Base-by-base conservation (phyloP, 2,329 filamentous ascomycete species). In the Aspergillus sp. region DNA sequence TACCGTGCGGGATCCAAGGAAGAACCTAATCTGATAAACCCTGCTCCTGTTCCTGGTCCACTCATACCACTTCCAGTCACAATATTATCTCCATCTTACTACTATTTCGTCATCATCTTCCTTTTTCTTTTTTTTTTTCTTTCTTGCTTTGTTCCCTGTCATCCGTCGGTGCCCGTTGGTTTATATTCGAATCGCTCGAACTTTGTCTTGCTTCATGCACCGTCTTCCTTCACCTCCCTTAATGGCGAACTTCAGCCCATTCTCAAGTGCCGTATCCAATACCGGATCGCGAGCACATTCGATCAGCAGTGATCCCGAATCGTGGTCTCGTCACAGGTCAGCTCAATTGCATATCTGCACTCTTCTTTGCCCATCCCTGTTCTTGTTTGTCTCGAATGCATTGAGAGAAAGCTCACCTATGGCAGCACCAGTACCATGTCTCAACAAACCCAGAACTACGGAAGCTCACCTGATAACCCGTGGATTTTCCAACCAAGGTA, bases 401-500 rank as follows among this genome's bases (percentile, higher is more conserved):
- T 42, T 49, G 37, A 41, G 48, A 35, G 45, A 56, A 56, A 49
- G 49, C 64, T 67, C 59, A 67, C 55, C 45, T 10, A 30, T 30
- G 32, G 45, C 30, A 37, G 30, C 45, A 58, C 53, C 55, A 59
- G 55, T 45, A 56, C 57, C 30, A 58, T 65, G 53, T 54, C 61
- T 45, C 62, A 62, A 4, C 64, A 62, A 39, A 49, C 64, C 27
- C 52, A 46, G 32, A 56, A 63, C 44, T 68, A 66, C 44, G 57
- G 55, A 43, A 49, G 55, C 45, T 55, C 64, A 35, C 54, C 58
- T 38, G 56, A 58, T 38, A 41, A 55, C 46, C 62, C 64, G 32
- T 49, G 66, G 42, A 58, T 68, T 17, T 68, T 66, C 52, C 65
- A 67, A 41, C 62, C 60, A 69, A 69, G 66, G 66, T 69, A 67